phyloP scores from a whole-genome alignment of 1,284 basidiomycete genomes.

The Ganoderma leucocontextum region DNA sequence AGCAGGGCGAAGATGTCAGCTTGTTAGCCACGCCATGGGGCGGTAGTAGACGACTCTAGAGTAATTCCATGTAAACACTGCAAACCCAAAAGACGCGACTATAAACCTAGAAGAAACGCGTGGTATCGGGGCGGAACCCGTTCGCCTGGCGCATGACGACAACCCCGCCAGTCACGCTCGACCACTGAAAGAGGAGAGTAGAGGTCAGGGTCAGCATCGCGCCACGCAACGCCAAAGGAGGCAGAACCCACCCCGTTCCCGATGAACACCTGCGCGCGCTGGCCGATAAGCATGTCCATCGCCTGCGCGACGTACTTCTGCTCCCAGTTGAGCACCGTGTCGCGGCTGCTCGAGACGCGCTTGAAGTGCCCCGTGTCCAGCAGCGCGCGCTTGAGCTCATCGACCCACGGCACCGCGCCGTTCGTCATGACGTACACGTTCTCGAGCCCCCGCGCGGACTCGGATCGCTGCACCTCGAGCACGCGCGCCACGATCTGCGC shows the following conservation, averaged over 20 bases:
- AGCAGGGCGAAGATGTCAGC: slow-evolving; percentile 60
- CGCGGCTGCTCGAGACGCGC: slow-evolving; percentile 44
- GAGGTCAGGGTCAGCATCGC: not conserved
- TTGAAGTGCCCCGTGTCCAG: slow-evolving; percentile 33
- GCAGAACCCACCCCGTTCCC: slow-evolving; percentile 53
- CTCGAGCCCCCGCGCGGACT: slow-evolving; percentile 41
- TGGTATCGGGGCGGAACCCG: slow-evolving; percentile 36
- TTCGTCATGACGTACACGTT: slow-evolving; percentile 67
- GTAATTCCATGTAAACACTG: not conserved
- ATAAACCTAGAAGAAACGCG: slow-evolving; percentile 37
- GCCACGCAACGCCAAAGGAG: not conserved
- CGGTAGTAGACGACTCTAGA: no score
- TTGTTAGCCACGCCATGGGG: no score
- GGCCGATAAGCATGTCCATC: slow-evolving; percentile 56
- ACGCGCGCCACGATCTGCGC: slow-evolving; percentile 54
- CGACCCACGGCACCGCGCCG: slow-evolving; percentile 48
- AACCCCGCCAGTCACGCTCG: slow-evolving; percentile 64
- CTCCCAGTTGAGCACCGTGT: slow-evolving; percentile 48
- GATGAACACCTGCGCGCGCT: slow-evolving; percentile 53
- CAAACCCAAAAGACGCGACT: not conserved
- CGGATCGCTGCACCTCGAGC: slow-evolving; percentile 44
- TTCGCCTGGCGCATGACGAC: slow-evolving; percentile 61
- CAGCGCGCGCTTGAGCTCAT: slow-evolving; percentile 53
- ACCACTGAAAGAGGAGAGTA: slow-evolving; percentile 54
- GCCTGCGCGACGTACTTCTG: slow-evolving; percentile 49